Base-by-base conservation (phyloP, 2,329 filamentous ascomycete species). In the Cladosporium halotolerans region DNA sequence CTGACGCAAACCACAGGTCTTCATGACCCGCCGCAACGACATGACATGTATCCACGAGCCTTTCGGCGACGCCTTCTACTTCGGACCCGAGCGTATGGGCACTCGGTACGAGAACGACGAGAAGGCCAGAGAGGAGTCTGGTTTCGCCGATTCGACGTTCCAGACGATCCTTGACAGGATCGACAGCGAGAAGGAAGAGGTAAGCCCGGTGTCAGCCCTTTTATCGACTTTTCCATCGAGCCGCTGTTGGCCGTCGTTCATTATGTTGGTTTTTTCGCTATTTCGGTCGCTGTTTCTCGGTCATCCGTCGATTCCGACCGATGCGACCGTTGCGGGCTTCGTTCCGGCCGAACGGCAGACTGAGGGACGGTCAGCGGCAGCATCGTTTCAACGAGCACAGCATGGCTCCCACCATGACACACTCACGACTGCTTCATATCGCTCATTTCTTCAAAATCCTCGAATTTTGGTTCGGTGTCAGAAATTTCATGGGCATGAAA, bases 1-100 rank as follows among this genome's bases (percentile, higher is more conserved):
- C 48, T 51, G 13, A 51, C 40, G 4, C 18, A 11, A n/a, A 28
- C 16, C 11, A 39, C 61, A 93, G 88, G 91, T 97, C 60, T 97
- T 99, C 72, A 96, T 97, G 92, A 96, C 91, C 63, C 86, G 89
- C 62, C 81, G 82, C 62, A 85, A 95, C 66, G 84, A 79, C 51
- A 80, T 97, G 55, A 79, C 85, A 64, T 95, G 89, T 68, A 79
- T 93, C 63, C 93, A 97, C 71, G 93, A 99, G 75, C 93, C 93
- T 4, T 97, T 97, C 72, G 92, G 92, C 51, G 93, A 97, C 73
- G 88, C 91, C 57, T 97, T 92, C 69, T 97, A 97, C 75, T 97
- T 86, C 67, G 92, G 93, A 49, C 91, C 92, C 6, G 93, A 99
- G 74, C 81, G 89, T 62, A 79, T 97, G 62, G 85, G 87, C 65